Evolutionary conservation across 345 rosid species (phyloP).

Genomic region (Nephelium lappaceum): DNA sequence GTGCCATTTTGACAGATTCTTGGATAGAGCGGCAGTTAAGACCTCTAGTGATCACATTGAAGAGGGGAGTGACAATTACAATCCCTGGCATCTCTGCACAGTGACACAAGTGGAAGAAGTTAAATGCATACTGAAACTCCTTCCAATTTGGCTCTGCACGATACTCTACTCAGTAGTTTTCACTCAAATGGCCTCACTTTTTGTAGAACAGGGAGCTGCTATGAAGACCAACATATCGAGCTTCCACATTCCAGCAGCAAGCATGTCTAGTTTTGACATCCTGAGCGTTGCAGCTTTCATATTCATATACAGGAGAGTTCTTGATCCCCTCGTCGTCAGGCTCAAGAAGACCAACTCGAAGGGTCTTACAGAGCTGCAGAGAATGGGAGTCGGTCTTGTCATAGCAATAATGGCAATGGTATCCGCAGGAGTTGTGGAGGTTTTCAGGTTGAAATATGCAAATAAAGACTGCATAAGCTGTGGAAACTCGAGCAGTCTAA

Average conservation of each 20-base stretch:
- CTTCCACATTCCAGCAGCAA: constrained; percentile 83
- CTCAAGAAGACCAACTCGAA: constrained; percentile 42
- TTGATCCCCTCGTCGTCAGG: constrained; percentile 63
- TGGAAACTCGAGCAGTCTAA: constrained; percentile 62
- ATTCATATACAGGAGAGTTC: constrained; percentile 70
- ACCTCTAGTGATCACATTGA: constrained; percentile 53
- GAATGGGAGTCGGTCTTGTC: constrained; percentile 90
- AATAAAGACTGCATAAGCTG: constrained; percentile 42
- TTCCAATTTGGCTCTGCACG: constrained; percentile 98
- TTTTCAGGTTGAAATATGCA: constrained; percentile 58
- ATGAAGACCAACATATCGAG: constrained; percentile 62
- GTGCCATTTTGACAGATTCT: constrained; percentile 50
- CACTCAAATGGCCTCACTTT: constrained; percentile 98
- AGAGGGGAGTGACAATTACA: constrained; percentile 27
- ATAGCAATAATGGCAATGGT: constrained; percentile 82
- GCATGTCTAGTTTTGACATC: constrained; percentile 97
- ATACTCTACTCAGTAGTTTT: constrained; percentile 91
- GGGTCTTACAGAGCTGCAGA: constrained; percentile 83
- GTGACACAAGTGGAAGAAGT: constrained; percentile 96
- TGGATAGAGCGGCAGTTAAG: constrained; percentile 84
- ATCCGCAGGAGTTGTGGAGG: constrained; percentile 75
- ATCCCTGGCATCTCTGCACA: constrained; percentile 82
- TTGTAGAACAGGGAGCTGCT: constrained; percentile 95
- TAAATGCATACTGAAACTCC: constrained; percentile 80
- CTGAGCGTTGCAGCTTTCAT: constrained; percentile 78